phyloP scores from a whole-genome alignment of 257 asterid species.

The Cynanchum wilfordii region DNA sequence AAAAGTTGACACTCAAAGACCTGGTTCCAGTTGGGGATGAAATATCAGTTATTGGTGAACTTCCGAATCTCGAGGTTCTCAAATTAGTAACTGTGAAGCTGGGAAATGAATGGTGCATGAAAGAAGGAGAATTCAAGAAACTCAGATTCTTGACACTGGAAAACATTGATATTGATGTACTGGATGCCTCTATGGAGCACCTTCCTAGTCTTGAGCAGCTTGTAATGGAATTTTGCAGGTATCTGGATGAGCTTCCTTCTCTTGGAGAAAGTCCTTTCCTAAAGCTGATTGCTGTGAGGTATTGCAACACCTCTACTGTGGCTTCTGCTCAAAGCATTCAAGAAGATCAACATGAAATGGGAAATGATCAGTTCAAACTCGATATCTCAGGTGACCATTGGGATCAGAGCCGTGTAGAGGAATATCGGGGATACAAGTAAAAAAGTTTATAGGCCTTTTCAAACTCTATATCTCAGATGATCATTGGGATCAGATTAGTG shows the following conservation, averaged over 20 bases:
- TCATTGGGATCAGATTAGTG: too few species aligned
- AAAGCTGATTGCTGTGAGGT: not conserved
- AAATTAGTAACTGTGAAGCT: not conserved
- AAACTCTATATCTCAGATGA: too few species aligned
- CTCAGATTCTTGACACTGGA: not conserved
- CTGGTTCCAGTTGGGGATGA: not conserved
- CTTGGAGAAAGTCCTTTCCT: not conserved
- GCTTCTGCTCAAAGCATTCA: not conserved
- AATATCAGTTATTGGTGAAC: not conserved
- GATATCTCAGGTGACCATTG: not conserved
- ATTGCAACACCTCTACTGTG: not conserved
- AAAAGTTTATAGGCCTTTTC: too few species aligned
- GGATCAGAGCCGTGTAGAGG: not conserved
- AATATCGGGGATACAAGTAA: too few species aligned
- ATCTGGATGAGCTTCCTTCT: not conserved
- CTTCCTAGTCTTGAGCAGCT: conserved; percentile 6
- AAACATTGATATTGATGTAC: not conserved
- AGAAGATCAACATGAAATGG: not conserved
- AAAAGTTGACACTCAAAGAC: not conserved
- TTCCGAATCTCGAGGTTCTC: not conserved
- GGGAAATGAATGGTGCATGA: not conserved
- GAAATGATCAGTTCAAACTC: not conserved
- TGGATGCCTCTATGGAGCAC: not conserved
- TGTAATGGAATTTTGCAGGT: not conserved
- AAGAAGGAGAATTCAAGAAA: not conserved